phyloP scores from a whole-genome alignment of 176 grass and related monocot genomes.

The Bothriochloa decipiens region DNA sequence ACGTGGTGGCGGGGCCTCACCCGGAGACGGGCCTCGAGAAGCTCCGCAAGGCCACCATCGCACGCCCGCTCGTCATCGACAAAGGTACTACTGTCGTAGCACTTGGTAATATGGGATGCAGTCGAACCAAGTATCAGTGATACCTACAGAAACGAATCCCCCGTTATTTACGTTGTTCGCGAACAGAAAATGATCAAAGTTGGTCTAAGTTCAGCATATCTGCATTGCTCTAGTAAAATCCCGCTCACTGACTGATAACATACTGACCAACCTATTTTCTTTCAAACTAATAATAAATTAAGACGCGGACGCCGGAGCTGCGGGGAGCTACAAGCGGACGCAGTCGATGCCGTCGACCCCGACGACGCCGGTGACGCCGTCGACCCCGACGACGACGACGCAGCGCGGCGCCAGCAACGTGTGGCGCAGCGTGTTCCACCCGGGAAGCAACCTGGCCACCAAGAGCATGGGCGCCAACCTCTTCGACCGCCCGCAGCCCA shows the following conservation, averaged over 20 bases:
- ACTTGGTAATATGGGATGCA: no score
- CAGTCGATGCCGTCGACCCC: constrained; percentile 74
- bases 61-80: constrained; percentile 48
- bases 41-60: constrained; percentile 62
- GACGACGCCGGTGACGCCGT: constrained; percentile 67
- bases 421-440: constrained; percentile 96
- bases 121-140: no score
- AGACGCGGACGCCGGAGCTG: constrained; percentile 30
- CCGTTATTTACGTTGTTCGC: no score
- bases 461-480: constrained; percentile 67
- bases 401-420: constrained; percentile 63
- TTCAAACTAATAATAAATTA: not conserved
- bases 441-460: constrained; percentile 94
- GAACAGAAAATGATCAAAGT: no score
- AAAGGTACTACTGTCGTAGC: constrained; percentile 51
- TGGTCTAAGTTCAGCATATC: no score
- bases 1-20: constrained; percentile 82
- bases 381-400: constrained; percentile 35
- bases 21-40: constrained; percentile 85
- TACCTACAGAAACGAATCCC: no score
- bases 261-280: not conserved
- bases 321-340: constrained; percentile 50
- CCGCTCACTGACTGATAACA: not conserved
- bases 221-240: no score
- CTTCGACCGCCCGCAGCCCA: constrained; percentile 89